Conservation (phyloP, 1,284 basidiomycete genomes). For the Sanghuangporus baumii region DNA sequence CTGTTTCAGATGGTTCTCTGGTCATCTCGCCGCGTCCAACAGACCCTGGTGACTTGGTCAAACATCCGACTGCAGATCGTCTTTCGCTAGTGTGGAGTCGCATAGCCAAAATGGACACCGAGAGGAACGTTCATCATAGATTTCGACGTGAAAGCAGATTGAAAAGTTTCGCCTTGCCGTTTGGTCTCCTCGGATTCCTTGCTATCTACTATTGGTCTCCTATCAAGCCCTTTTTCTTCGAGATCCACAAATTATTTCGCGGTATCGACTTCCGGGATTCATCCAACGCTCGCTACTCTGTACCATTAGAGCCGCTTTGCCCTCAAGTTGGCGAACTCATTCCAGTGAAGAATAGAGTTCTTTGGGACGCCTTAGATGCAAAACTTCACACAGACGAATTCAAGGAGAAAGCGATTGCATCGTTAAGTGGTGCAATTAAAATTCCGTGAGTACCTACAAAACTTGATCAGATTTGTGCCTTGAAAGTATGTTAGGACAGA, state of each 20-base stretch:
- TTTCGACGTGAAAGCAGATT: not conserved
- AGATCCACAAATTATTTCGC: not conserved
- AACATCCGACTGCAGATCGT: not conserved
- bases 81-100: not conserved
- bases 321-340: slow-evolving; percentile 40
- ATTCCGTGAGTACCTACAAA: slow-evolving; percentile 29
- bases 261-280: not conserved
- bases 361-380: slow-evolving; percentile 38
- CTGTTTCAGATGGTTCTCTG: too few relatives aligned
- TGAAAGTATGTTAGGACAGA: slow-evolving; percentile 9
- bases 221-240: not conserved
- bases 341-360: slow-evolving; percentile 35
- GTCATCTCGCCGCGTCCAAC: too few relatives aligned
- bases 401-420: slow-evolving; percentile 41
- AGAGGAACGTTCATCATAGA: not conserved
- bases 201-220: not conserved
- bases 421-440: slow-evolving; percentile 46
- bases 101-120: too few relatives aligned
- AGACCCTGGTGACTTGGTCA: too few relatives aligned
- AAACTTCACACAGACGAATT: slow-evolving; percentile 39
- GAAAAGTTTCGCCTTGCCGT: not conserved
- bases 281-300: not conserved
- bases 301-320: slow-evolving; percentile 28
- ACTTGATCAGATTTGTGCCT: not conserved
- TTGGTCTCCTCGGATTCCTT: not conserved